A percentile compares a stretch with the other conserved stretches of the same genome.
phyloP scores from a whole-genome alignment of 2,329 filamentous ascomycete genomes.

The Eutypella sp. region DNA sequence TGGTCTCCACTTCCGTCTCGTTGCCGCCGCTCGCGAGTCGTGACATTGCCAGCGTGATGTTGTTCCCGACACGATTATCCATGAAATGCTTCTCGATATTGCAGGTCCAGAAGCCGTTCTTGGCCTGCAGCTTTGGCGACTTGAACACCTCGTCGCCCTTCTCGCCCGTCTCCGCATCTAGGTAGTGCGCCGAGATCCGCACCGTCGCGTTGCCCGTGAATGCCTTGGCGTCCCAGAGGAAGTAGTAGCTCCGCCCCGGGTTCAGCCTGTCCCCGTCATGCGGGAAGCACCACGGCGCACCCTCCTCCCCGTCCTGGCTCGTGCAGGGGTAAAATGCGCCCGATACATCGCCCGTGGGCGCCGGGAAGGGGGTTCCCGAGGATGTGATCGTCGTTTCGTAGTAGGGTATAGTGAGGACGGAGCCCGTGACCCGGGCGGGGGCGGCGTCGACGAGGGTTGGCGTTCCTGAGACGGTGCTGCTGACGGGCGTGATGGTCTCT shows the following conservation, averaged over 20 bases:
- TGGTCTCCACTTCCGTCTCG: conserved; percentile 24
- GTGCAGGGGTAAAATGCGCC: conserved; percentile 47
- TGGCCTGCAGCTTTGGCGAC: conserved; percentile 31
- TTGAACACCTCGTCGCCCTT: conserved; percentile 29
- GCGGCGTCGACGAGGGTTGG: conserved; percentile 33
- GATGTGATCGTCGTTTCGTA: conserved; percentile 23
- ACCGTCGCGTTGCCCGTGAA: conserved; percentile 40
- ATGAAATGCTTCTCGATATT: conserved; percentile 34
- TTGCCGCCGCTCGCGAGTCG: conserved; percentile 27
- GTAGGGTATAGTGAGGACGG: conserved; percentile 29
- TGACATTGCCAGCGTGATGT: conserved; percentile 45
- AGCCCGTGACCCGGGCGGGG: conserved; percentile 38
- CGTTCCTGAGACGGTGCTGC: conserved; percentile 42
- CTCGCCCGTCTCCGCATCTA: conserved; percentile 28
- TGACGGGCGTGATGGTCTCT: conserved; percentile 44
- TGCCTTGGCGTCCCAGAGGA: conserved; percentile 52
- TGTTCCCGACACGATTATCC: conserved; percentile 33
- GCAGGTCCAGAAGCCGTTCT: conserved; percentile 45
- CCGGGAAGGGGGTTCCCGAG: conserved; percentile 41
- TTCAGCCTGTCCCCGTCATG: conserved; percentile 37
- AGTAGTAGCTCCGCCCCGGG: conserved; percentile 45
- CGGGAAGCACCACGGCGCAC: conserved; percentile 50
- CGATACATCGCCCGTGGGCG: conserved; percentile 34
- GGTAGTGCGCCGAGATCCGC: conserved; percentile 22
- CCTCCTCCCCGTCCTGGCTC: conserved; percentile 39